Conservation (phyloP, 2,329 filamentous ascomycete species). For the Sporothrix mexicana region DNA sequence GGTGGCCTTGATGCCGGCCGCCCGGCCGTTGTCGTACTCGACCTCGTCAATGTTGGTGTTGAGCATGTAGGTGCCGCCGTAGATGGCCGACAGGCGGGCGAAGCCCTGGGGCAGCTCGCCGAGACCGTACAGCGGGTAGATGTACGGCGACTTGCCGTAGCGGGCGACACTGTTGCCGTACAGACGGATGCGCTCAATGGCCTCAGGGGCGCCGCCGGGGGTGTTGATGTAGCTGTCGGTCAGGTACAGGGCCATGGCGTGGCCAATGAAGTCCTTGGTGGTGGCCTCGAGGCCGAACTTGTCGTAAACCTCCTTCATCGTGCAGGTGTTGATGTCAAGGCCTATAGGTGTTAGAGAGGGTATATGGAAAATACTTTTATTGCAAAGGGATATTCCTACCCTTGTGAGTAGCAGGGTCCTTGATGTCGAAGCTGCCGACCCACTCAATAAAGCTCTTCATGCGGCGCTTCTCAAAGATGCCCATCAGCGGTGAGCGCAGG, state of each 20-base stretch:
- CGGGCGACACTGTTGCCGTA: constrained; percentile 98
- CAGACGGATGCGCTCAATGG: constrained; percentile 88
- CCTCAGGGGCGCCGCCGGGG: constrained; percentile 76
- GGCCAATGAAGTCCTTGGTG: constrained; percentile 95
- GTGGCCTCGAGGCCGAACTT: constrained; percentile 91
- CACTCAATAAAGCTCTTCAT: constrained; percentile 97
- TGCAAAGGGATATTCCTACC: constrained; percentile 60
- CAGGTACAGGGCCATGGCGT: constrained; percentile 96
- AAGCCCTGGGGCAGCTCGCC: constrained; percentile 98
- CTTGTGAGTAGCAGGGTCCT: constrained; percentile 86
- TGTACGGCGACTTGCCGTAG: constrained; percentile 98
- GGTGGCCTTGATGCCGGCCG: constrained; percentile 94
- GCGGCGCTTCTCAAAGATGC: constrained; percentile 94
- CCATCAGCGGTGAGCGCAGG: constrained; percentile 91
- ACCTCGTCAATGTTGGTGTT: constrained; percentile 94
- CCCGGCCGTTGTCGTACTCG: constrained; percentile 81
- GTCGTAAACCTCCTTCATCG: constrained; percentile 99
- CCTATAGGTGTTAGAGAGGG: constrained; percentile 55
- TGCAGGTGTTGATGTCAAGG: constrained; percentile 76
- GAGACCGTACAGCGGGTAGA: constrained; percentile 97
- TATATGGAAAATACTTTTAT: not conserved
- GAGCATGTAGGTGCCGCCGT: constrained; percentile 99
- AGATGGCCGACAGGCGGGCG: constrained; percentile 95
- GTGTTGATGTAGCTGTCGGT: constrained; percentile 84
- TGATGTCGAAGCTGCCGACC: constrained; percentile 83